Evolutionary conservation across 352 stramenopile genomes (phyloP).

Genomic region (Pythium chondricola): DNA sequence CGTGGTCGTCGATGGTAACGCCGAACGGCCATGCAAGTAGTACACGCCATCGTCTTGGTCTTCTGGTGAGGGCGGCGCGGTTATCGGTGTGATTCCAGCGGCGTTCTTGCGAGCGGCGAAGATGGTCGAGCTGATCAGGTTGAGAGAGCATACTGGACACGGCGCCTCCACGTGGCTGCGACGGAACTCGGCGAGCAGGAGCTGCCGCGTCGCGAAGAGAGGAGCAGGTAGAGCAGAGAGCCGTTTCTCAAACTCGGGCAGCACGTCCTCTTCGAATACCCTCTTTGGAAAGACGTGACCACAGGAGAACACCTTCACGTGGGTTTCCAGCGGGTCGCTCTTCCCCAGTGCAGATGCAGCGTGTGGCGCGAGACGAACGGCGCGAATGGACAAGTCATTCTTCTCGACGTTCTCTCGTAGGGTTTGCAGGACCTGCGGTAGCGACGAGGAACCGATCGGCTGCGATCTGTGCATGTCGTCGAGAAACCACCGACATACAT

Average conservation of each 20-base stretch:
- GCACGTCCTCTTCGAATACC: constrained; percentile 79
- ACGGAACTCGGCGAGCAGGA: constrained; percentile 65
- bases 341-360: constrained; percentile 64
- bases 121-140: constrained; percentile 64
- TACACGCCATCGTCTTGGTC: neutral
- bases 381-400: constrained; percentile 51
- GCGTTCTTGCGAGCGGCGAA: too few relatives aligned
- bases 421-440: constrained; percentile 41
- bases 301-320: constrained; percentile 82
- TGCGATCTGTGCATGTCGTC: constrained; percentile 15
- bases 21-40: neutral
- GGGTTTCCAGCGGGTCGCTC: constrained; percentile 79
- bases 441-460: neutral
- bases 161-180: constrained; percentile 53
- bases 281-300: constrained; percentile 80
- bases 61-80: constrained; percentile 2
- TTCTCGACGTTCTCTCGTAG: constrained; percentile 74
- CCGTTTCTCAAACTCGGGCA: constrained; percentile 77
- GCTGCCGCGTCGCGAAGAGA: constrained; percentile 55
- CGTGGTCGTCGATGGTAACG: neutral
- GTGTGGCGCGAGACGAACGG: constrained; percentile 54
- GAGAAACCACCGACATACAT: constrained; percentile 59
- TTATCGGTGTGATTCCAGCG: constrained; percentile 17
- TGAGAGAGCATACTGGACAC: constrained; percentile 77
- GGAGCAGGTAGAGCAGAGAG: constrained; percentile 57